A percentile compares a stretch with the other conserved stretches of the same genome.
Conservation (phyloP, 2,329 filamentous ascomycete species). For the Arthrocladium fulminans region DNA sequence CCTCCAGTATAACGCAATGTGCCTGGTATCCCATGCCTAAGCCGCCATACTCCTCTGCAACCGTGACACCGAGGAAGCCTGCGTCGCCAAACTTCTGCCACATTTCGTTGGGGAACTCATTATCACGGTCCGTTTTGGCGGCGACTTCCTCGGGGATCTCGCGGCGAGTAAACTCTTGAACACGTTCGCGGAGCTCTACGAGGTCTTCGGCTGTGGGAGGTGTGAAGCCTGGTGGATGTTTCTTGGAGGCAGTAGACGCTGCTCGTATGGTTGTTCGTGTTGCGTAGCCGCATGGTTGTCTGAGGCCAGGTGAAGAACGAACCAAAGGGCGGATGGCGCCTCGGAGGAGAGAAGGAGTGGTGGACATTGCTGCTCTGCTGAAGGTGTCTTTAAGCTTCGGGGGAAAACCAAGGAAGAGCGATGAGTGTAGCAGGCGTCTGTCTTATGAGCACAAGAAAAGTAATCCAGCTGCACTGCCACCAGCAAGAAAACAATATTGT, state of each 20-base stretch:
- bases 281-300: neutral
- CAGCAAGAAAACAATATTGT: no score
- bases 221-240: constrained; percentile 56
- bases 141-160: constrained; percentile 82
- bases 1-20: constrained; percentile 91
- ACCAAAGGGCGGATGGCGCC: neutral
- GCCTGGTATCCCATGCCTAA: constrained; percentile 92
- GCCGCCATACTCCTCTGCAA: constrained; percentile 83
- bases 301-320: neutral
- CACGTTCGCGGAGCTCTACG: constrained; percentile 68
- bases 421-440: no score
- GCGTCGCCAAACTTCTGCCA: constrained; percentile 91
- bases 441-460: no score
- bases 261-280: constrained; percentile 7
- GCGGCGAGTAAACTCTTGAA: constrained; percentile 81
- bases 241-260: constrained; percentile 49
- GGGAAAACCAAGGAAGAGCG: no score
- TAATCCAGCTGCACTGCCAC: no score
- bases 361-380: neutral
- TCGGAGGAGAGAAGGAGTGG: neutral
- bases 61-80: constrained; percentile 84
- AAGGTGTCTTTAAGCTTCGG: no score
- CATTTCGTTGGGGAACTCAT: constrained; percentile 83
- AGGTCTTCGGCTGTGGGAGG: constrained; percentile 65
- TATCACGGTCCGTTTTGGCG: constrained; percentile 69